Base-by-base conservation (phyloP, 2,329 filamentous ascomycete species). In the Xylariaceae sp. region DNA sequence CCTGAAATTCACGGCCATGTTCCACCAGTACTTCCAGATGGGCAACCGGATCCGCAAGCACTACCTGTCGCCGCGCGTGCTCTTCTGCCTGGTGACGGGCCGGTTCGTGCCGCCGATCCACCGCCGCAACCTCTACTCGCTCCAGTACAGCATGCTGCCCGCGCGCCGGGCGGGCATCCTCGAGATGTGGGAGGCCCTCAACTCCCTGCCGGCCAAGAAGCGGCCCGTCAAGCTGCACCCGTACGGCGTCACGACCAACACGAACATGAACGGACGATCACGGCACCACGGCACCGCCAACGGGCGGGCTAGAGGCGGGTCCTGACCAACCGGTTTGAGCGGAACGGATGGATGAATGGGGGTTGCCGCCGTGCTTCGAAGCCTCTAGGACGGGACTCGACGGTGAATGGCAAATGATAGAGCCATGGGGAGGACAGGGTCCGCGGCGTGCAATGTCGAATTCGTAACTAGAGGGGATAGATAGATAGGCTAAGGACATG, bases 71-170 rank as follows among this genome's bases (percentile, higher is more conserved):
- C 87, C 87, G 0, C 76, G 80, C 11, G 93, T 98, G 14, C 75
- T 96, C 30, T 70, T 94, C 24, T 92, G 87, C 50, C 78, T 98
- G 2, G 68, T 89, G 16, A 94, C 87, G 0, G 92, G 92, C 38
- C 84, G 83, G 40, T 95, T 95, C 45, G 88, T 96, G 2, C 92
- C 90, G 10, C 90, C 93, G 0, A 93, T 98, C 31, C 89, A 95
- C 55, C 77, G 93, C 33, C 90, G 89, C 54, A 93, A 92, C 53
- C 69, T 98, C 32, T 98, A 98, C 61, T 93, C 87, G 47, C 68
- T 98, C 50, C 92, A 98, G 62, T 98, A 98, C 60, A 94, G 87
- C 63, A 96, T 96, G 87, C 70, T 98, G 25, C 93, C 93, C 0
- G 83, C 85, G 6, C 75, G 75, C 34, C 69, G 93, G 28, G 83